Evolutionary conservation across 2,329 filamentous ascomycete species (phyloP).

Genomic region (Tricladium varicosporioides): DNA sequence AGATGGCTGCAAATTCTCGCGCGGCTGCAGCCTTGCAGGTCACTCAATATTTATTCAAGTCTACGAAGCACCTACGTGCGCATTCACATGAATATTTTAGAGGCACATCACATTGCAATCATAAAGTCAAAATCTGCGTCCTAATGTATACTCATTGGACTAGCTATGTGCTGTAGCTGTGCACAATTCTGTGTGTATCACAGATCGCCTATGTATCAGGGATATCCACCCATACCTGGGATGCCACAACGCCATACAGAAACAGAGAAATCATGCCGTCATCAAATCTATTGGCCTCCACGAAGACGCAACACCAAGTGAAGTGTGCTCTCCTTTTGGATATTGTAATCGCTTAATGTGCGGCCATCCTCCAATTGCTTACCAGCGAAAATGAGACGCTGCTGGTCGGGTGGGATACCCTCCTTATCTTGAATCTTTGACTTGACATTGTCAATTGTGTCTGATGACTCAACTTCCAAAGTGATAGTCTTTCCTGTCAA

Average conservation of each 20-base stretch:
- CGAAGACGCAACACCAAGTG: conserved; percentile 69
- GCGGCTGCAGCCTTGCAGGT: no score
- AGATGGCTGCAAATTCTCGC: no score
- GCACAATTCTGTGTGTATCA: not conserved
- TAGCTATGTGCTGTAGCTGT: not conserved
- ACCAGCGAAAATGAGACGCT: conserved; percentile 68
- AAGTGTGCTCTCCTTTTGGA: conserved; percentile 74
- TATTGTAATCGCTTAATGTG: conserved; percentile 80
- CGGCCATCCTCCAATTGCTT: conserved; percentile 74
- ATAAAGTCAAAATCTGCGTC: not conserved
- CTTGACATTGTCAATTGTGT: conserved; percentile 73
- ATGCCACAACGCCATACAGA: conserved; percentile 5
- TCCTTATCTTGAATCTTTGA: conserved; percentile 71
- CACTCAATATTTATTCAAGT: no score
- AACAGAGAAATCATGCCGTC: not conserved
- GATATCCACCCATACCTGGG: not conserved
- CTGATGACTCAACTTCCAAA: conserved; percentile 65
- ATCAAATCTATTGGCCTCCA: conserved; percentile 53
- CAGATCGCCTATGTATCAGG: conserved; percentile 1
- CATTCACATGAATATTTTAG: not conserved
- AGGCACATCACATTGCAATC: not conserved
- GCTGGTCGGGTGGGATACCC: conserved; percentile 68
- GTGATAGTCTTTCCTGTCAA: conserved; percentile 70
- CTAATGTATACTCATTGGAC: conserved; percentile 11
- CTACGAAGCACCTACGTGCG: no score